Evolutionary conservation across 257 asterid genomes (phyloP), one percentile per base, ranked within the genome.

Genomic region (Rauvolfia tetraphylla): DNA sequence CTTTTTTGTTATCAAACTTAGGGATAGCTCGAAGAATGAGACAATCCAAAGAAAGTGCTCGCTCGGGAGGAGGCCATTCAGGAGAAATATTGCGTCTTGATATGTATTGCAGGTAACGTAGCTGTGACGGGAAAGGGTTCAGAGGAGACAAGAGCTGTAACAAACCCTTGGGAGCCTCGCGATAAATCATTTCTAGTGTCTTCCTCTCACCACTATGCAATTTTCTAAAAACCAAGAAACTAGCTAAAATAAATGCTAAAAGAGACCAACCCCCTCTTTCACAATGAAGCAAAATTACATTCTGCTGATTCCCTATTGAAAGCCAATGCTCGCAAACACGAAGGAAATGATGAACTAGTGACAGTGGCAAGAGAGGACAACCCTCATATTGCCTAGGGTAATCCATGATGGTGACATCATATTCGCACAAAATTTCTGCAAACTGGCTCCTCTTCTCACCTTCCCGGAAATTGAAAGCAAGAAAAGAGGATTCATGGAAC

Each of bases 301-400:
- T 95, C 73, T 90, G 97, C 78, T 86, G 85, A 80, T 87, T 91
- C 76, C 85, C 93, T 68, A 81, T 79, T 67, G 91, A 89, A 77
- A 95, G 97, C 99, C 99, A 95, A 78, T 90, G 93, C 90, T 95
- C 98, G 68, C 98, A 91, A 15, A 90, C 93, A 38, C 92, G 88
- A 74, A 95, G 98, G 77, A 92, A 95, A 81, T 95, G 97, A 75
- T 92, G 96, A 81, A 95, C 83, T 79, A 95, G 79, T 51, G 99
- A 95, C 72, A 95, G 79, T 0, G 99, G 99, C 83, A 95, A 77
- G 75, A 95, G 81, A 59, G 99, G 99, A 80, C 99, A 95, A 53
- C 99, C 99, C 87, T 95, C 99, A 34, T 95, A 95, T 82, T 95
- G 99, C 87, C 96, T 89, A 7, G 99, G 99, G 81, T 92, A 95